Base-by-base conservation (phyloP, 1,139 yeast species). In the Zygosaccharomyces sapae region DNA sequence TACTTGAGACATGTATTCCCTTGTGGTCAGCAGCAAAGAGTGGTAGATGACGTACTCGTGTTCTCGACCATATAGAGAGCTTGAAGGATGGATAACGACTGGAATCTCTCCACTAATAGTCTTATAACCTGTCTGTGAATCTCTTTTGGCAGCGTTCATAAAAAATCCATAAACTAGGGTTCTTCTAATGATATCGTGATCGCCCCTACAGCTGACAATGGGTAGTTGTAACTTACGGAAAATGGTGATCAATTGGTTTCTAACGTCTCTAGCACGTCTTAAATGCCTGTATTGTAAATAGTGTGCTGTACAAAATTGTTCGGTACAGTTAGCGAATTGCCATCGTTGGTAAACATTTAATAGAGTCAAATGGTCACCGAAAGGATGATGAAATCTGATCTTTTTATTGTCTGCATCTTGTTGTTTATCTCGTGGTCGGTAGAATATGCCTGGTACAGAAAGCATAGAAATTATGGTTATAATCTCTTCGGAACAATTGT, bases 1-100 rank as follows among this genome's bases (percentile, higher is more conserved):
- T 6, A 83, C 86, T 57, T 88, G 85, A 50, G 88, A 94, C 96
- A 92, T 88, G 65, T 89, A 92, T 70, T 90, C 97, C 60, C 81
- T 81, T 4, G 88, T 76, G 0, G 97, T 92, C 58, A 87, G 72
- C 40, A 90, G 71, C 47, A 92, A 71, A 4, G 94, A 83, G 61
- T 90, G 95, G 61, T 89, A 92, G 2, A 92, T 72, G 45, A 89
- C 94, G 60, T 85, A 86, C 52, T 84, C 89, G 2, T 90, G 81
- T 16, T 75, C 77, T 56, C 83, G 84, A 20, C 83, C 86, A 62
- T 79, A 86, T 30, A 92, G 66, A 1, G 94, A 75, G 40, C 95
- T 86, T 1, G 95, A 85, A 1, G 98, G 98, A 65, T 94, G 98
- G 58, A 94, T 73, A 50, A 76, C 80, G 6, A 90, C 97, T 1